These are phyloP conservation scores for Marsdenia floribunda DNA, from an alignment of 257 asterid species.

Conservation along the genomic window DNA sequence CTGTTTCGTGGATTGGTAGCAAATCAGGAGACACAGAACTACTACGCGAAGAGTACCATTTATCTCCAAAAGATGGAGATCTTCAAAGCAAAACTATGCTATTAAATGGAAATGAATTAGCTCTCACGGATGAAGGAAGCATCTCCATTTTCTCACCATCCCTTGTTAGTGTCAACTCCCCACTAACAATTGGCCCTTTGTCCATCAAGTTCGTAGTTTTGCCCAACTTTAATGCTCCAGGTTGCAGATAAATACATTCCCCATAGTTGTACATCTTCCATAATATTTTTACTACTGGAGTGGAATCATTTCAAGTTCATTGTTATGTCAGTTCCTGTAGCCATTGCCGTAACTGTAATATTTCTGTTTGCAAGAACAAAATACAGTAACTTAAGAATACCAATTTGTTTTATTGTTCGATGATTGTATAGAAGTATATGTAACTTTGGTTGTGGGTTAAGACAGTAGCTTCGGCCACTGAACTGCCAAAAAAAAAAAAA, in stretches of 20 bases:
- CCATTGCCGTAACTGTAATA: neutral
- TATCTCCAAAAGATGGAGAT: slow-evolving; percentile 53
- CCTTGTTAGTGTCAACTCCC: slow-evolving; percentile 28
- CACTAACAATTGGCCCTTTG: slow-evolving; percentile 38
- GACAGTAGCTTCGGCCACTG: neutral
- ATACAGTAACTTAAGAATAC: neutral
- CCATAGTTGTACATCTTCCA: neutral
- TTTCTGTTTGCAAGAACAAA: neutral
- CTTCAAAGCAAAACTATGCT: slow-evolving; percentile 47
- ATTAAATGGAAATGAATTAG: slow-evolving; percentile 55
- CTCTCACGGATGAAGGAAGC: slow-evolving; percentile 40
- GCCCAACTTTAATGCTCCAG: slow-evolving; percentile 58
- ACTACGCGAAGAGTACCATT: slow-evolving; percentile 64
- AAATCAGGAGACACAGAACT: slow-evolving; percentile 49
- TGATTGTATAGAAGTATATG: neutral
- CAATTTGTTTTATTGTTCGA: neutral
- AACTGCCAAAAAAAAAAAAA: neutral
- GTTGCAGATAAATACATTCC: slow-evolving; percentile 34
- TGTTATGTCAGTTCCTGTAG: neutral
- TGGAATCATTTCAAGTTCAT: slow-evolving; percentile 1
- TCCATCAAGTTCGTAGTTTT: slow-evolving; percentile 69
- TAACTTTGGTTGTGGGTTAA: neutral
- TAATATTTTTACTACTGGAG: neutral
- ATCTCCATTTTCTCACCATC: slow-evolving; percentile 47
- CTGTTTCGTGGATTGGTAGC: slow-evolving; percentile 70